Conservation (phyloP, 192 early-diverging fungal species). For the Diversispora eburnea region DNA sequence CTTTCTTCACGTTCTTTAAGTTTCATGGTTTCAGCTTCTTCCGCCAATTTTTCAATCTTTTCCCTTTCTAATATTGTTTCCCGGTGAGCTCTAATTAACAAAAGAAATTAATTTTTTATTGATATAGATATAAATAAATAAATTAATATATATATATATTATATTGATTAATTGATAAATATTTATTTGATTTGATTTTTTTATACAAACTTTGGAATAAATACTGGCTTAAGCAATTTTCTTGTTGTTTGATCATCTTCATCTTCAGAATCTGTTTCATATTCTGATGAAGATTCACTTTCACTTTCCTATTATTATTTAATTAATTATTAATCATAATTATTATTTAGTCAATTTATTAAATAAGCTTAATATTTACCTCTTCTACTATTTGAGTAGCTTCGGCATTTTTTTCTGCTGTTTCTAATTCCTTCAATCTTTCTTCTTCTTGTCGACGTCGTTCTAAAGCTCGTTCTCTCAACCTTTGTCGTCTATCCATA, state of each 20-base stretch:
- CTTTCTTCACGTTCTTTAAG: slow-evolving; percentile 53
- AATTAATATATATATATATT: not conserved
- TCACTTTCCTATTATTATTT: slow-evolving; percentile 41
- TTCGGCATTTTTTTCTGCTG: slow-evolving; percentile 11
- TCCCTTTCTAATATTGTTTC: slow-evolving; percentile 59
- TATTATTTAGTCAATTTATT: not conserved
- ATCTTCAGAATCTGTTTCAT: slow-evolving; percentile 69
- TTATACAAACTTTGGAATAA: slow-evolving; percentile 82
- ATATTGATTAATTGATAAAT: too few relatives aligned
- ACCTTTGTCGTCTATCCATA: slow-evolving; percentile 5
- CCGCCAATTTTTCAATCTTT: slow-evolving; percentile 48
- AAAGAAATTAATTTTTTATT: not conserved
- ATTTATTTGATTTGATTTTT: too few relatives aligned
- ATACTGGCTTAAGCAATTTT: slow-evolving; percentile 82
- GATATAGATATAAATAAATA: too few relatives aligned
- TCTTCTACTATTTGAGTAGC: not conserved
- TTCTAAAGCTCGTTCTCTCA: slow-evolving; percentile 27
- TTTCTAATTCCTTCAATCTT: slow-evolving; percentile 23
- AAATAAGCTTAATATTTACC: not conserved
- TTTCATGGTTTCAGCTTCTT: slow-evolving; percentile 55
- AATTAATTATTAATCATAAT: slow-evolving; percentile 22
- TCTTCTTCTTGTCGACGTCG: slow-evolving; percentile 37
- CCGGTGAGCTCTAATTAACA: slow-evolving; percentile 49
- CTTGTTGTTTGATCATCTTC: slow-evolving; percentile 44
- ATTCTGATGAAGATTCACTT: slow-evolving; percentile 45